Evolutionary conservation across 331 rosid species (phyloP), one percentile per base, ranked within the genome.

Genomic region (Arachis monticola): DNA sequence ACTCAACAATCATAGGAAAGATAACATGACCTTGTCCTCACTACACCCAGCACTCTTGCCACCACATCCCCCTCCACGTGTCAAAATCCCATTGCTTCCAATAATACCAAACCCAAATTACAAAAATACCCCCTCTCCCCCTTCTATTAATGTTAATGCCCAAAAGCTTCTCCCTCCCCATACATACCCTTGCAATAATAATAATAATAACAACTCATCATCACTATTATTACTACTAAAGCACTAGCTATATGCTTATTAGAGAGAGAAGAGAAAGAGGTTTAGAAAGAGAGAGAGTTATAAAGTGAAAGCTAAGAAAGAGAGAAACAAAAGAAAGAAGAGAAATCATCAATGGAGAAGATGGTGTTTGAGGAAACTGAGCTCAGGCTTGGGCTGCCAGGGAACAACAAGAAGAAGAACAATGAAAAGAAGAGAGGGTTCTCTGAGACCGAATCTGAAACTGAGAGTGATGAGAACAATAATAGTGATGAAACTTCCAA

Each of bases 361-460:
- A 82, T 85, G 91, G 86, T 79, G 30, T 90, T 87, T 51, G 96
- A 92, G 76, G 99, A 90, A 84, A 94, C 99, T 10, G 97, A 94
- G 78, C 86, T 94, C 40, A 88, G 96, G 88, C 81, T 92, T 2
- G 97, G 99, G 27, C 31, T 87, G 66, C 98, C 98, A 4, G 97
- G 95, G 13, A 51, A 51, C 27, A 93, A 89, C 44, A 77, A 83
- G 76, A 10, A 44, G 80, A 66, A 42, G 82, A 41, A 64, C 22
- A 1, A 1, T 1, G 40, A 66, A 12, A 90, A 92, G 80, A 94
- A 94, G 93, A 94, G 99, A 88, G 93, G 93, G 0, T 94, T 90
- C 74, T 81, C 89, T 66, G 84, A 87, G 71, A 69, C 63, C 27
- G 65, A 74, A 38, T 64, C 72, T 48, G 51, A 70, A 47, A 48